These are phyloP conservation scores for Fusarium caatingaense DNA, from an alignment of 2,329 filamentous ascomycete genomes.

Conservation along the genomic window DNA sequence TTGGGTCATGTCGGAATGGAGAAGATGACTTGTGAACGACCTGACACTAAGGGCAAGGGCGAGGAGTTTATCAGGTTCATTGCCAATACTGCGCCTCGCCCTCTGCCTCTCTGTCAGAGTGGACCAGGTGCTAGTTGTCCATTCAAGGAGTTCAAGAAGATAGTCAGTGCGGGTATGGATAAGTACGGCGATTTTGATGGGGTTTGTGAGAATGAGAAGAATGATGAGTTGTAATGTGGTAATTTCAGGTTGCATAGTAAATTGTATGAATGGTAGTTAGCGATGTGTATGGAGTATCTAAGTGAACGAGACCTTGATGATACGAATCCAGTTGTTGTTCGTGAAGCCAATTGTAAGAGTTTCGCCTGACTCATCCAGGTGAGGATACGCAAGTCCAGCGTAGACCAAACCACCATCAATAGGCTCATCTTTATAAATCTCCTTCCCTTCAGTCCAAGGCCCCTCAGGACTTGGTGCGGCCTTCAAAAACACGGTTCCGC, in stretches of 20 bases:
- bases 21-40: conserved; percentile 38
- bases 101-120: conserved; percentile 35
- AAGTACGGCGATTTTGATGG: conserved; percentile 41
- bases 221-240: conserved; percentile 25
- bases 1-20: conserved; percentile 43
- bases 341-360: conserved; percentile 55
- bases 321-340: conserved; percentile 54
- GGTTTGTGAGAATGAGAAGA: conserved; percentile 37
- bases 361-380: conserved; percentile 51
- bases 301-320: conserved; percentile 45
- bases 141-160: conserved; percentile 37
- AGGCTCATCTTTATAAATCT: conserved; percentile 50
- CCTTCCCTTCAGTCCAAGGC: conserved; percentile 51
- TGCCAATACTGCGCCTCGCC: conserved; percentile 40
- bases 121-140: conserved; percentile 40
- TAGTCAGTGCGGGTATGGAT: conserved; percentile 32
- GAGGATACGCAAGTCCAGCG: conserved; percentile 54
- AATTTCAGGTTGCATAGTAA: neutral
- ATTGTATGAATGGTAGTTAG: neutral
- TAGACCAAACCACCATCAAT: conserved; percentile 50
- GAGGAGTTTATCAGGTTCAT: conserved; percentile 42
- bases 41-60: conserved; percentile 1
- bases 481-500: conserved; percentile 24
- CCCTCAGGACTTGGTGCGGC: conserved; percentile 47
- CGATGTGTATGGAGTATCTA: accelerated